A percentile compares a stretch with the other conserved stretches of the same genome.
These are phyloP conservation scores for Rosa hybrid DNA, from an alignment of 331 rosid species.

Conservation along the genomic window DNA sequence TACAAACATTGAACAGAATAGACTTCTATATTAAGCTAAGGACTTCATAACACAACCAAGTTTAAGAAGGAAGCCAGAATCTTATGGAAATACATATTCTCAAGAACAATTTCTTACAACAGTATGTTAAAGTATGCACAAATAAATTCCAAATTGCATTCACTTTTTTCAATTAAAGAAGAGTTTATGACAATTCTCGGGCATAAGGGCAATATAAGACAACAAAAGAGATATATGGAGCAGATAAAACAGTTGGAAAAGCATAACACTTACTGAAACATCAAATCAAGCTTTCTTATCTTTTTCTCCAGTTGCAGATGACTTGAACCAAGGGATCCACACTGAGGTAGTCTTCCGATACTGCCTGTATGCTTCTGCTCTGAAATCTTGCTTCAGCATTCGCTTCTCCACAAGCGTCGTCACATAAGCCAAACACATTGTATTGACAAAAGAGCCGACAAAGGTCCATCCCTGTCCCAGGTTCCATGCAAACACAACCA, in stretches of 20 bases:
- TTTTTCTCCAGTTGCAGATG: slow-evolving; percentile 44
- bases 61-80: slow-evolving; percentile 4
- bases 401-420: slow-evolving; percentile 80
- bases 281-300: slow-evolving; percentile 57
- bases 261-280: slow-evolving; percentile 1
- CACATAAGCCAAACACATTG: slow-evolving; percentile 81
- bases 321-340: slow-evolving; percentile 87
- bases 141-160: slow-evolving; percentile 23
- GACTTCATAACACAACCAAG: neutral
- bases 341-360: slow-evolving; percentile 91
- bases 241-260: slow-evolving; percentile 12
- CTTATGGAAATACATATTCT: slow-evolving; percentile 4
- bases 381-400: slow-evolving; percentile 66
- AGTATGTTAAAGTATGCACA: slow-evolving; percentile 3
- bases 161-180: slow-evolving; percentile 20
- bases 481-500: slow-evolving; percentile 68
- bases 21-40: neutral
- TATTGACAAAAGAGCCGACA: slow-evolving; percentile 63
- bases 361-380: slow-evolving; percentile 66
- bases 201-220: slow-evolving; percentile 2
- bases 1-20: neutral
- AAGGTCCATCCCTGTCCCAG: slow-evolving; percentile 70
- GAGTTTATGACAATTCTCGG: slow-evolving; percentile 10
- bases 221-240: slow-evolving; percentile 10
- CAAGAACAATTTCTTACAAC: slow-evolving; percentile 22